Evolutionary conservation across 352 stramenopile species (phyloP), one percentile per base, ranked within the genome.

Genomic region (Pythium phragmiticola): DNA sequence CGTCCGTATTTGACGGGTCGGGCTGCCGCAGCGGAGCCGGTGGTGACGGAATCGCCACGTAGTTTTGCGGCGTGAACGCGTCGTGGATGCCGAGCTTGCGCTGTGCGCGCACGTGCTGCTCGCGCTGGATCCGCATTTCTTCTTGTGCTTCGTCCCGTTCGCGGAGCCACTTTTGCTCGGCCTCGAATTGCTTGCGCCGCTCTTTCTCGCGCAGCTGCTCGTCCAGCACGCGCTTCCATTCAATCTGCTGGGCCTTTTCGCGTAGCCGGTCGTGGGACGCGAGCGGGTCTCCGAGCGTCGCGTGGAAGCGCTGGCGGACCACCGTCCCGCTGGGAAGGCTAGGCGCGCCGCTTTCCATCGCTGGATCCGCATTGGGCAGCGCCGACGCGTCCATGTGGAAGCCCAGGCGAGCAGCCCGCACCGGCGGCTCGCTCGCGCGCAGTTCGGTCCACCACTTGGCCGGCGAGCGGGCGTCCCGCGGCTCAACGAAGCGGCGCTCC

Each of bases 201-300:
- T 76, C 70, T 26, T 93, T 91, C 21, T 93, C 84, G 36, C 80
- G 74, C 56, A 91, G 74, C 52, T 93, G 84, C 34, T 89, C 82
- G 54, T 93, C 84, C 61, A 93, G 64, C 1, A 88, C 54, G 14
- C 75, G 64, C 43, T 73, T 82, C 84, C 80, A 90, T 60, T 90
- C 80, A 52, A 93, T 69, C 58, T 90, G 77, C 58, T 89, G 80
- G 14, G 78, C 76, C 42, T 80, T 78, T 61, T 90, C 84, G 0
- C 77, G 67, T 49, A 87, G 59, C 8, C 84, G 75, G 12, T 90
- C 69, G n/a, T 68, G 80, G 55, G 61, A 57, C 16, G 61, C 46
- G 30, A 68, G 52, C 14, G 61, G 61, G 33, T 87, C 66, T 9
- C 46, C 54, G 53, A 90, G 82, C 33, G 88, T 75, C 23, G 88